phyloP scores from a whole-genome alignment of 2,329 filamentous ascomycete species.

The Cladosporium oxysporum region DNA sequence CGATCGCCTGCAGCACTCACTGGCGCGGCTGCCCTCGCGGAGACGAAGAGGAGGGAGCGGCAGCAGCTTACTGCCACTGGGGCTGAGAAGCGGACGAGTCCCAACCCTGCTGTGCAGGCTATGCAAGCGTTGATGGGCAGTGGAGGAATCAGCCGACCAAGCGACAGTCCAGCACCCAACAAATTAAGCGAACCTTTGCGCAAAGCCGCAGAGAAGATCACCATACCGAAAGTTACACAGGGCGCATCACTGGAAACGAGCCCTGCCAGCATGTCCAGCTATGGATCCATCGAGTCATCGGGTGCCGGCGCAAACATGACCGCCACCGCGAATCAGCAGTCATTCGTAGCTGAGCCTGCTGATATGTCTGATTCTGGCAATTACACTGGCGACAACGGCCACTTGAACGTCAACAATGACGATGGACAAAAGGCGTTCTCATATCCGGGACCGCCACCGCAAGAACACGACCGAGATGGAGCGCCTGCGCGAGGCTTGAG shows the following conservation, averaged over 20 bases:
- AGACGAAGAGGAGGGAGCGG: slow-evolving; percentile 48
- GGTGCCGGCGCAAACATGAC: slow-evolving; percentile 41
- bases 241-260: slow-evolving; percentile 53
- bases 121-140: slow-evolving; percentile 48
- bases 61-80: slow-evolving; percentile 31
- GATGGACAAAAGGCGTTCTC: slow-evolving; percentile 59
- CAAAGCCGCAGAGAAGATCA: slow-evolving; percentile 50
- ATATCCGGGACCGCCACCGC: slow-evolving; percentile 61
- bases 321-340: slow-evolving; percentile 47
- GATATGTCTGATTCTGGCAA: slow-evolving; percentile 42
- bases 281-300: slow-evolving; percentile 54
- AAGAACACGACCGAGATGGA: slow-evolving; percentile 49
- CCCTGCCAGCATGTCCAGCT: slow-evolving; percentile 56
- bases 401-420: slow-evolving; percentile 31
- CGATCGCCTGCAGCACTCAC: slow-evolving; percentile 39
- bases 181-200: slow-evolving; percentile 53
- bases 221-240: slow-evolving; percentile 48
- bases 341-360: slow-evolving; percentile 38
- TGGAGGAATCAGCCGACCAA: slow-evolving; percentile 45
- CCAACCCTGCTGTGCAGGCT: slow-evolving; percentile 49
- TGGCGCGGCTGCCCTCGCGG: slow-evolving; percentile 51
- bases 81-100: slow-evolving; percentile 45
- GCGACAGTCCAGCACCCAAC: slow-evolving; percentile 46
- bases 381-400: slow-evolving; percentile 28
- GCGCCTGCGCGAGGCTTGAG: slow-evolving; percentile 61